A percentile compares a stretch with the other conserved stretches of the same genome.
phyloP scores from a whole-genome alignment of 106 monocot genomes.

The Allium fistulosum region DNA sequence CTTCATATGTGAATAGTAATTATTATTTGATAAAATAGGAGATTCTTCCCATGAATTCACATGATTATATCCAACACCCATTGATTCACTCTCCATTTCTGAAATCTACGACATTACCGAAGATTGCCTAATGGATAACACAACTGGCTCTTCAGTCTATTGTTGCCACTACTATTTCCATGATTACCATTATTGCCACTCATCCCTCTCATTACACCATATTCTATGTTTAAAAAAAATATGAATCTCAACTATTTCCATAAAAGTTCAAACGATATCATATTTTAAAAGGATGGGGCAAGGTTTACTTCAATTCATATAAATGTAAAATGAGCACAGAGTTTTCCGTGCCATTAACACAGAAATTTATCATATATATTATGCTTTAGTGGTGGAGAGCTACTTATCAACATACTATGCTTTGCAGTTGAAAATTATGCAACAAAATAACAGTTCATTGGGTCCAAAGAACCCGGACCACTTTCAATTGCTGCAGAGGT shows the following conservation, averaged over 20 bases:
- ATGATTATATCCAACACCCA: not conserved
- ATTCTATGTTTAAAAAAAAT: constrained; percentile 8
- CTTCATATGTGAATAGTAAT: constrained; percentile 1
- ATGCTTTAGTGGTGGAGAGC: too few relatives aligned
- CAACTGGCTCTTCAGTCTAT: constrained; percentile 8
- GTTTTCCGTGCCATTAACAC: too few relatives aligned
- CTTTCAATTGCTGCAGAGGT: too few relatives aligned
- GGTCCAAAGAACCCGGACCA: too few relatives aligned
- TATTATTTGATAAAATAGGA: not conserved
- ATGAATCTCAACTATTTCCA: not conserved
- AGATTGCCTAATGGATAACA: constrained; percentile 8
- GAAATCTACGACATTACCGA: not conserved
- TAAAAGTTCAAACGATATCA: not conserved
- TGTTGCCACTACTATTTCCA: not conserved
- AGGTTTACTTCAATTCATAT: too few relatives aligned
- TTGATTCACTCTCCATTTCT: constrained; percentile 3
- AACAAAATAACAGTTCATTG: too few relatives aligned
- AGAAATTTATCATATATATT: too few relatives aligned
- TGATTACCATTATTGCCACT: constrained; percentile 1
- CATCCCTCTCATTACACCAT: constrained; percentile 6
- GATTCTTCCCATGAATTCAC: constrained; percentile 11
- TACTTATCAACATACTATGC: too few relatives aligned
- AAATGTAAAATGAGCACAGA: too few relatives aligned
- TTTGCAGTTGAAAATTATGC: too few relatives aligned
- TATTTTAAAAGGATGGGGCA: too few relatives aligned